Conservation (phyloP, 139 green algal genomes). For the Deuterostichococcus epilithicus region DNA sequence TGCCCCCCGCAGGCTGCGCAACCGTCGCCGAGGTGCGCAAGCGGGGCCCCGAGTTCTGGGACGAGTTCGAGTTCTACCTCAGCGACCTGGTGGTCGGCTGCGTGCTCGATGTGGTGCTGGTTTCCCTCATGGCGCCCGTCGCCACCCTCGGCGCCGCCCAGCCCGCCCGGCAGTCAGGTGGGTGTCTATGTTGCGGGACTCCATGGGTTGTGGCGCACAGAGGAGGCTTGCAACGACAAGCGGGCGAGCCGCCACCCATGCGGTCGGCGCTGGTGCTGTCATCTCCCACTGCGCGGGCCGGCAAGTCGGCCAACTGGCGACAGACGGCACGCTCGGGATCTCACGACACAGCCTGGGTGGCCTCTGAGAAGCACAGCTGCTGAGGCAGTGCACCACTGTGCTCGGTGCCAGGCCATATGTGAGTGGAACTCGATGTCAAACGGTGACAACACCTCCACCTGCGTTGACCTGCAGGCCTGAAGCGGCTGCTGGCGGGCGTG, state of each 20-base stretch:
- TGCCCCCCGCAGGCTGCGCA: constrained; percentile 66
- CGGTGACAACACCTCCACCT: neutral
- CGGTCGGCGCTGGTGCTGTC: too few species aligned
- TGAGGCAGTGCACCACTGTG: too few species aligned
- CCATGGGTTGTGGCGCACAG: too few species aligned
- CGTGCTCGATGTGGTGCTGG: constrained; percentile 88
- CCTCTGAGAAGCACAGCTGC: too few species aligned
- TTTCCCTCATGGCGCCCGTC: constrained; percentile 83
- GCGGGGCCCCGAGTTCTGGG: constrained; percentile 91
- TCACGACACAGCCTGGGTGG: too few species aligned
- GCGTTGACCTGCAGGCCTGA: constrained; percentile 21
- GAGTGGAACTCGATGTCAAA: neutral
- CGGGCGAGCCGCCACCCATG: too few species aligned
- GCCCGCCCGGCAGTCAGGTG: neutral
- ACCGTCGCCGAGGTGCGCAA: constrained; percentile 95
- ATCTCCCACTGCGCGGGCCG: too few species aligned
- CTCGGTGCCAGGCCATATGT: too few species aligned
- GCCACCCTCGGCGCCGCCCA: constrained; percentile 52
- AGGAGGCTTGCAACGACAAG: too few species aligned
- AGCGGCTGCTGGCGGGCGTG: constrained; percentile 40
- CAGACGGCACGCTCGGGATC: too few species aligned
- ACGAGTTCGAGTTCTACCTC: constrained; percentile 97
- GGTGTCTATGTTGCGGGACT: too few species aligned
- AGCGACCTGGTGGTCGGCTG: constrained; percentile 86
- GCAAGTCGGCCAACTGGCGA: too few species aligned